phyloP scores from a whole-genome alignment of 148 eudicot species.

The Chenopodium berlandieri region DNA sequence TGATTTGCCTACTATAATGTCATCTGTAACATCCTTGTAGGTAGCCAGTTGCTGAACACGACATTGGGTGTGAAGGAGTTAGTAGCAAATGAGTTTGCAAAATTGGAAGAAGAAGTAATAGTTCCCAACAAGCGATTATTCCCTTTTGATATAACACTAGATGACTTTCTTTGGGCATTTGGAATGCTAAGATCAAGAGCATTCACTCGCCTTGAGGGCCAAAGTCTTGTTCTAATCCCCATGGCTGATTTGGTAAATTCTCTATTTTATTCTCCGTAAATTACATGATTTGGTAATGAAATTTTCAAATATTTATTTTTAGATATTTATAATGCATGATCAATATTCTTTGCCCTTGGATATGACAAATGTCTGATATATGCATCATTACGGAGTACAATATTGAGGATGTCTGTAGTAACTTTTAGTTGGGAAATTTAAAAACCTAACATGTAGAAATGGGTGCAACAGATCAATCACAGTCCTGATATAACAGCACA shows the following conservation, averaged over 20 bases:
- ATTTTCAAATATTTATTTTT: neutral
- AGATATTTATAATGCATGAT: neutral
- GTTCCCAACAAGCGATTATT: conserved; percentile 70
- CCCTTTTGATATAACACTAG: conserved; percentile 59
- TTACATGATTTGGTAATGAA: too few relatives aligned
- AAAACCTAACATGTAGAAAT: conserved; percentile 9
- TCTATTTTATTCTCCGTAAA: too few relatives aligned
- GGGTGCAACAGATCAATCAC: conserved; percentile 74
- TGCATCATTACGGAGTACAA: too few relatives aligned
- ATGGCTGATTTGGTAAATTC: conserved; percentile 79
- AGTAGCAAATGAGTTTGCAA: conserved; percentile 71
- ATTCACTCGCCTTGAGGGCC: conserved; percentile 80
- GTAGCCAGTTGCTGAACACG: conserved; percentile 86
- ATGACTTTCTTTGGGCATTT: conserved; percentile 95
- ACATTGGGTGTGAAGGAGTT: conserved; percentile 85
- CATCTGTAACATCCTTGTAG: conserved; percentile 36
- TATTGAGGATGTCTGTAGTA: neutral
- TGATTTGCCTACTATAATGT: conserved; percentile 2
- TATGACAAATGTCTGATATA: too few relatives aligned
- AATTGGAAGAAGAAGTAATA: conserved; percentile 65
- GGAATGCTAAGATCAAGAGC: conserved; percentile 95
- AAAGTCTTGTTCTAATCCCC: conserved; percentile 85
- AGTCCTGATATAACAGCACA: conserved; percentile 63
- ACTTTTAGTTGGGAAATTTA: conserved; percentile 2
- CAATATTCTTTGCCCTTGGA: neutral